Evolutionary conservation across 106 monocot genomes (phyloP).

Genomic region (Dactylorhiza incarnata): DNA sequence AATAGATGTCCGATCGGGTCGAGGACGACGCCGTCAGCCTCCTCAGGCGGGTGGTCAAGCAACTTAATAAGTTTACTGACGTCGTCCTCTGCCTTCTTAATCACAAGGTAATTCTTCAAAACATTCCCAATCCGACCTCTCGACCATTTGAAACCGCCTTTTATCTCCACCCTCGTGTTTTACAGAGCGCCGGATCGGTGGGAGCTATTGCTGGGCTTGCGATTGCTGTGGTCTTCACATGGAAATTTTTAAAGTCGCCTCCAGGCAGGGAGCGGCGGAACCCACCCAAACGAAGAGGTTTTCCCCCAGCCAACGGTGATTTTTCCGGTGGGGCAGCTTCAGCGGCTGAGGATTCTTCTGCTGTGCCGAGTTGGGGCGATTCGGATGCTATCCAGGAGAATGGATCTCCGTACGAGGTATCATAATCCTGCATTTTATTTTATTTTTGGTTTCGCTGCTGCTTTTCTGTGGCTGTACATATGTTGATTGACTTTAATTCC

Average conservation of each 20-base stretch:
- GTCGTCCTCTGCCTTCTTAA: slow-evolving; percentile 34
- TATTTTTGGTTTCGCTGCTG: neutral
- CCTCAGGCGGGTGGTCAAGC: slow-evolving; percentile 28
- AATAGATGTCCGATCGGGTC: slow-evolving; percentile 44
- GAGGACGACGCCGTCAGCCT: slow-evolving; percentile 32
- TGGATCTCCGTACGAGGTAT: slow-evolving; percentile 15
- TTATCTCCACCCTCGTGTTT: neutral
- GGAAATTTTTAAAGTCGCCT: slow-evolving; percentile 52
- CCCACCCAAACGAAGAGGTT: slow-evolving; percentile 33
- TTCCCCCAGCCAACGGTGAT: neutral
- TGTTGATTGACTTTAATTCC: neutral
- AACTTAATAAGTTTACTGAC: slow-evolving; percentile 44
- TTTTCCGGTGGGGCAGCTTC: slow-evolving; percentile 9
- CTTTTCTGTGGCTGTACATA: neutral
- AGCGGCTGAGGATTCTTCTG: slow-evolving; percentile 1
- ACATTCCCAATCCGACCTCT: slow-evolving; percentile 1
- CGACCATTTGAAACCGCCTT: neutral
- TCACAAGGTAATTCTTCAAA: slow-evolving; percentile 39
- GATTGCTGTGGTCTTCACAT: slow-evolving; percentile 63
- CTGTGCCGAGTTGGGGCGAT: slow-evolving; percentile 7
- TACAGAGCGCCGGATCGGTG: slow-evolving; percentile 50
- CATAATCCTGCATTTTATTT: neutral
- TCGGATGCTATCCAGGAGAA: slow-evolving; percentile 17
- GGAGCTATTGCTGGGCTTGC: slow-evolving; percentile 73
- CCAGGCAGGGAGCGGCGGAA: slow-evolving; percentile 17